phyloP scores from a whole-genome alignment of 1,284 basidiomycete genomes.

The Gymnopus androsaceus region DNA sequence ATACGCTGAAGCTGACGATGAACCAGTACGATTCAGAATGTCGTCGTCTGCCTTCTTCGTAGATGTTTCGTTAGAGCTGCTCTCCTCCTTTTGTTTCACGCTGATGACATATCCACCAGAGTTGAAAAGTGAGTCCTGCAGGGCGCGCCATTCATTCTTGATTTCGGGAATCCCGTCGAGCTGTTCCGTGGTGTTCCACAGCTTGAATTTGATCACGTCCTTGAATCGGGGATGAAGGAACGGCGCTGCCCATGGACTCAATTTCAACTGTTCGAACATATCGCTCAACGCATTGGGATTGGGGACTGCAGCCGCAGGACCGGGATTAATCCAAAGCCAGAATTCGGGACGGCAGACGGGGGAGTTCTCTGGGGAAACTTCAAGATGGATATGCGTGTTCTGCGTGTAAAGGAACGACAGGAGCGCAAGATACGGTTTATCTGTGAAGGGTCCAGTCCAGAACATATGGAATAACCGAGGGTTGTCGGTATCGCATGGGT shows the following conservation, averaged over 20 bases:
- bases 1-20: slow-evolving; percentile 64
- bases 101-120: slow-evolving; percentile 52
- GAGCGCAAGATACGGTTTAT: slow-evolving; percentile 79
- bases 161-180: slow-evolving; percentile 73
- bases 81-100: slow-evolving; percentile 40
- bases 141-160: slow-evolving; percentile 66
- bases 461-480: slow-evolving; percentile 81
- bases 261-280: slow-evolving; percentile 62
- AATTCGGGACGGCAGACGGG: slow-evolving; percentile 68
- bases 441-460: slow-evolving; percentile 81
- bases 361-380: slow-evolving; percentile 38
- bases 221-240: slow-evolving; percentile 75
- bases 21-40: slow-evolving; percentile 63
- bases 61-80: slow-evolving; percentile 23
- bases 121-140: slow-evolving; percentile 66
- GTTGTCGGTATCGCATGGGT: slow-evolving; percentile 68
- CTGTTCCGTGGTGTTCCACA: slow-evolving; percentile 85
- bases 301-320: slow-evolving; percentile 64
- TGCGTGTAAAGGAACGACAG: slow-evolving; percentile 81
- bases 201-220: slow-evolving; percentile 75
- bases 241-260: slow-evolving; percentile 74
- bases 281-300: slow-evolving; percentile 65
- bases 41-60: slow-evolving; percentile 40
- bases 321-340: slow-evolving; percentile 83
- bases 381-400: slow-evolving; percentile 68